These are phyloP conservation scores for Zizania latifolia DNA, from an alignment of 176 grass and related monocot genomes.

Conservation along the genomic window DNA sequence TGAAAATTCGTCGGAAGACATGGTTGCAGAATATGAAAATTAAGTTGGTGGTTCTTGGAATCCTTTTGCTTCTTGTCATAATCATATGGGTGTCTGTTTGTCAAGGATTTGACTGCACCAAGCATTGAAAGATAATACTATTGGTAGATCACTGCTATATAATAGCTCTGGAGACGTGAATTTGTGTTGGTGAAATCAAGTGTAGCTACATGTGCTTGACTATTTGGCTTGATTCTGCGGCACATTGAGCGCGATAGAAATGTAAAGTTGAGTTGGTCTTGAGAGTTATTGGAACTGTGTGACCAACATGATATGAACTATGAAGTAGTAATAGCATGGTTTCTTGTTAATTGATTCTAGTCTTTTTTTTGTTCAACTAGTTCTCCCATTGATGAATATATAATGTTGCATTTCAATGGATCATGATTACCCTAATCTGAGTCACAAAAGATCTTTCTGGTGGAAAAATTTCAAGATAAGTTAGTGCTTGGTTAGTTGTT, in stretches of 20 bases:
- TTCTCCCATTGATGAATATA: no score
- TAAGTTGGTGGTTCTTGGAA: conserved; percentile 72
- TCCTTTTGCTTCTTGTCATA: conserved; percentile 77
- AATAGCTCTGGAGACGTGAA: conserved; percentile 8
- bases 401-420: no score
- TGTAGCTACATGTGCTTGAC: not conserved
- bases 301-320: conserved; percentile 7
- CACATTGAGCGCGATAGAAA: not conserved
- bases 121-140: conserved; percentile 54
- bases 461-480: no score
- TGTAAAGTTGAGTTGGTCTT: conserved; percentile 33
- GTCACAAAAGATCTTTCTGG: no score
- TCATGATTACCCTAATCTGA: no score
- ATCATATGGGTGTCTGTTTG: conserved; percentile 91
- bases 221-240: not conserved
- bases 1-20: conserved; percentile 77
- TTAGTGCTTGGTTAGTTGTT: no score
- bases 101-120: conserved; percentile 88
- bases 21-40: conserved; percentile 96
- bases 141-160: not conserved
- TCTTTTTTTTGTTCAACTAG: not conserved
- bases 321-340: not conserved
- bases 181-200: conserved; percentile 13
- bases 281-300: not conserved
- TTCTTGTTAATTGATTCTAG: not conserved